Base-by-base conservation (phyloP, 2,329 filamentous ascomycete genomes). In the Anisogramma anomala region DNA sequence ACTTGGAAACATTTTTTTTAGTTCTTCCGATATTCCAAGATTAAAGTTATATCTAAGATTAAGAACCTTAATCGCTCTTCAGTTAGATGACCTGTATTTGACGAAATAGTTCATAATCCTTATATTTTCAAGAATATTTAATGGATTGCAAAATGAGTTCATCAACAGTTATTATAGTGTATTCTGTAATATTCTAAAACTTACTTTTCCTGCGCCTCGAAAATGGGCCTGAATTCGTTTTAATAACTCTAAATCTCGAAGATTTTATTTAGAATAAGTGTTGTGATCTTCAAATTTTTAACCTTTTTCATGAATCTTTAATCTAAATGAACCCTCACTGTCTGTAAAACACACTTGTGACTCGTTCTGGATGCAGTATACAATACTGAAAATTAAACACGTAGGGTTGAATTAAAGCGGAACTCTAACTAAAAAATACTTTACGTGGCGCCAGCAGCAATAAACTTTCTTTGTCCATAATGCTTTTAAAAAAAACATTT, bases 351-450 rank as follows among this genome's bases (percentile, higher is more conserved):
- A n/a, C n/a, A n/a, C 30, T 14, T 32, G 30, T 32, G n/a, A 32
- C 15, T 36, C 34, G 41, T 23, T 26, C 23, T 34, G 35, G 36
- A 39, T 44, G 31, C 27, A 46, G 32, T 43, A 34, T n/a, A n/a
- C n/a, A 33, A 34, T 14, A 15, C 35, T 42, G 46, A 42, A 45
- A 48, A 39, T 46, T 43, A 41, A 45, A 41, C 43, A 47, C 22
- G 6, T 6, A 23, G 22, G 9, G 9, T 23, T 5, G 5, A 23
- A 23, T 23, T 23, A 6, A 23, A 23, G n/a, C n/a, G n/a, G n/a
- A n/a, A n/a, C n/a, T n/a, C n/a, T n/a, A n/a, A n/a, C n/a, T n/a
- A n/a, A n/a, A n/a, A n/a, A n/a, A n/a, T n/a, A n/a, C n/a, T n/a
- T n/a, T n/a, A n/a, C n/a, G n/a, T n/a, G n/a, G n/a, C n/a, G n/a